Base-by-base conservation (phyloP, 1,139 yeast species). In the Suzukiozyma palmioleophila region DNA sequence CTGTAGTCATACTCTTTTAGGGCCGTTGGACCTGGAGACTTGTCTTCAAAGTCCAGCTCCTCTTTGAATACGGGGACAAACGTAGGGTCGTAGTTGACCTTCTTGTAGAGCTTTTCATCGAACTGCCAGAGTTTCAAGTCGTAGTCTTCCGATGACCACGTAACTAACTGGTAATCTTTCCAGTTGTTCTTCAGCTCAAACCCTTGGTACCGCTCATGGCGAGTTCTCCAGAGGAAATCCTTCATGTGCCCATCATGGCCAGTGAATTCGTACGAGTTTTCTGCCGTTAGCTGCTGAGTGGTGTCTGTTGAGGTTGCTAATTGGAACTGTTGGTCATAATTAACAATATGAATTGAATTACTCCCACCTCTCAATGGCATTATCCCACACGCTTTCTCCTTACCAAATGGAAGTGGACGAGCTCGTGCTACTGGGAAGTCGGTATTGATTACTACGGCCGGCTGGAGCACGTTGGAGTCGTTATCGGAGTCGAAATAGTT, bases 331-430 rank as follows among this genome's bases (percentile, higher is more conserved):
- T 60, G 59, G 40, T 72, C 73, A 47, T 75, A 74, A 49, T 81
- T 79, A 14, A 83, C 76, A 25, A 90, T 62, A 53, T 81, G 85
- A 1, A 89, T 72, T 0, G 89, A 73, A 58, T 92, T 81, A 16
- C 75, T 72, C 3, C 97, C 97, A 0, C 95, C 97, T 39, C 95
- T 65, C 40, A 85, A 67, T 0, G 98, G 98, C 88, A 89, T 85
- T 3, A 92, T 77, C 10, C 94, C 87, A 56, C 92, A 85, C 2
- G 75, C 55, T 35, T 55, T 59, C n/a, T 92, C 96, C 18, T 74
- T 68, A 1, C 97, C 97, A 66, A 89, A 88, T 0, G 98, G 98
- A 25, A 90, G 65, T 42, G 82, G 81, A 36, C 97, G 66, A 0
- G 97, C 95, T 47, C 96, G 71, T 62, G 95, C 81, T 1, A 92